phyloP scores from a whole-genome alignment of 2,329 filamentous ascomycete genomes.

The Phialophora macrospora region DNA sequence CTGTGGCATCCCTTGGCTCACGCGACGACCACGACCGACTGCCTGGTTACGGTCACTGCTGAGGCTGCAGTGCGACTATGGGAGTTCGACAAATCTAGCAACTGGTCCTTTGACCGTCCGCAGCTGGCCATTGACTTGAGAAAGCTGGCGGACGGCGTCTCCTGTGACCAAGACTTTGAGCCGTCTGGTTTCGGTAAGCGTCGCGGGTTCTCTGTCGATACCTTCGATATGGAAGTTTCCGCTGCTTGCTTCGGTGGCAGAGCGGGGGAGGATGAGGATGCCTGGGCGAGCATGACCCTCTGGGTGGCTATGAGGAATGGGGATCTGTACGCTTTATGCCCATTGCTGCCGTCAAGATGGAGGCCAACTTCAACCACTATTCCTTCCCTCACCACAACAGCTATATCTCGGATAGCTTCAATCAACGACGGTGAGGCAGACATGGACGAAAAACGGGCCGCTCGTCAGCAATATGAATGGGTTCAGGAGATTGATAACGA shows the following conservation, averaged over 20 bases:
- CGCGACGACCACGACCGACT: slow-evolving; percentile 65
- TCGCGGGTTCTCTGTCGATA: slow-evolving; percentile 85
- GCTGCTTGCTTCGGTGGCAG: slow-evolving; percentile 85
- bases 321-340: slow-evolving; percentile 91
- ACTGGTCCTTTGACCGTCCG: slow-evolving; percentile 85
- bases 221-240: slow-evolving; percentile 91
- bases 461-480: slow-evolving; percentile 65
- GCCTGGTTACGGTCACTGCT: slow-evolving; percentile 83
- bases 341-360: slow-evolving; percentile 86
- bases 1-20: slow-evolving; percentile 93
- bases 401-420: slow-evolving; percentile 70
- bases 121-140: slow-evolving; percentile 84
- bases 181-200: slow-evolving; percentile 75
- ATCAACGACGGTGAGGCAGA: slow-evolving; percentile 50
- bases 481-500: slow-evolving; percentile 61
- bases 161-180: slow-evolving; percentile 79
- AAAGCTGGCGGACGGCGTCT: slow-evolving; percentile 84
- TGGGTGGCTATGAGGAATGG: slow-evolving; percentile 96
- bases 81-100: slow-evolving; percentile 82
- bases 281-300: slow-evolving; percentile 93
- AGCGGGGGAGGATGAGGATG: slow-evolving; percentile 62
- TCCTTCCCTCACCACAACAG: slow-evolving; percentile 79
- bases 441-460: slow-evolving; percentile 53
- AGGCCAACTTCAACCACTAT: slow-evolving; percentile 75
- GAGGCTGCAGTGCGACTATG: slow-evolving; percentile 88